Base-by-base conservation (phyloP, 1,139 yeast genomes). In the Cylindricascospora bacillispora region DNA sequence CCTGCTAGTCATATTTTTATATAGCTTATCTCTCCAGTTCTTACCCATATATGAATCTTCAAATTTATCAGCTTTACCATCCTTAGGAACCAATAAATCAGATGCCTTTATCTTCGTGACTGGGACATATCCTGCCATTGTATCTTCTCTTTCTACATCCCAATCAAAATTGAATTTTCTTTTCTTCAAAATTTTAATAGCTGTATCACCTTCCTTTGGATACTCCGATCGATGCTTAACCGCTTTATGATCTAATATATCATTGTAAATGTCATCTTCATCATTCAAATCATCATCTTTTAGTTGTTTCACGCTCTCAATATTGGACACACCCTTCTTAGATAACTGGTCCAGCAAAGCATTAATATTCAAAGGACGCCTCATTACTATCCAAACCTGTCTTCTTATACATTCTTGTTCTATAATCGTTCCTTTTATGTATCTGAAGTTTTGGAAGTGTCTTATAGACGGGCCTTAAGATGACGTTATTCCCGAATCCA, bases 1-100 rank as follows among this genome's bases (percentile, higher is more conserved):
- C 36, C 95, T 62, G 0, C 65, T 59, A 0, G 70, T 68, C 98
- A 89, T 85, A 27, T 70, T 65, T 0, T 55, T 55, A 2, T 75
- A 51, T 0, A 66, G 50, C 47, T 89, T 89, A 28, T 72, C 62
- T 1, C 71, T 57, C 97, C 97, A 89, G 41, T 75, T 89, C 9
- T 54, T 39, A 14, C 55, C 47, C 40, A 49, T 34, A 25, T 43
- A 38, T 11, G 38, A n/a, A 20, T 42, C 29, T 30, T 37, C 40
- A 15, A 38, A 4, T 22, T 37, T 5, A 13, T 22, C 24, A 2
- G 11, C 13, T n/a, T 10, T 13, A n/a, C 27, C 11, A 10, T n/a
- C 25, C 6, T 12, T 34, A 36, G 22, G 32, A 22, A 23, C 37
- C 30, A 38, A 31, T 29, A 37, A 40, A 9, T 34, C 29, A 9